Evolutionary conservation across 352 stramenopile species (phyloP).

Genomic region (Pythium phragmitis): DNA sequence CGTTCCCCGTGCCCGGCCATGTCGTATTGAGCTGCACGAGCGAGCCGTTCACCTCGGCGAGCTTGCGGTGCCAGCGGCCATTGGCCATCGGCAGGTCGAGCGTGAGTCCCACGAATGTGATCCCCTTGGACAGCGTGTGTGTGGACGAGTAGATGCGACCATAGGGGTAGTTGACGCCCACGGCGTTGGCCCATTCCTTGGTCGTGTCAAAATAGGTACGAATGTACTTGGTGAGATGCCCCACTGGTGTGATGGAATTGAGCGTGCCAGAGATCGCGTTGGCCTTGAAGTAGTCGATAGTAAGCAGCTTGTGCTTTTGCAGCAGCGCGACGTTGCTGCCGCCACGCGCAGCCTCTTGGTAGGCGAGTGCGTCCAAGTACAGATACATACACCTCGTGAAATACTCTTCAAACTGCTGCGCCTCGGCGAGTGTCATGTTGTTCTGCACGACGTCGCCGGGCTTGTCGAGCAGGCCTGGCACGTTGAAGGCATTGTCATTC

Average conservation of each 20-base stretch:
- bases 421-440: neutral
- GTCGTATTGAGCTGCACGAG: conserved; percentile 3
- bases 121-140: neutral
- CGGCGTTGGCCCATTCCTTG: too few relatives aligned
- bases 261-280: neutral
- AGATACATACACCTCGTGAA: conserved; percentile 4
- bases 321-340: neutral
- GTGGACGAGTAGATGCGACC: too few relatives aligned
- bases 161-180: too few relatives aligned
- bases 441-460: too few relatives aligned
- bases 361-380: neutral
- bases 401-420: neutral
- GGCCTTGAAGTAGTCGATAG: neutral
- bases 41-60: neutral
- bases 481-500: too few relatives aligned
- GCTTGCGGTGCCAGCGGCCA: conserved; percentile 7
- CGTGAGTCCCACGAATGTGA: neutral
- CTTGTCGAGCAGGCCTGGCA: too few relatives aligned
- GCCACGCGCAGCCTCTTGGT: neutral
- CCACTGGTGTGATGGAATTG: neutral
- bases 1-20: neutral
- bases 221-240: too few relatives aligned
- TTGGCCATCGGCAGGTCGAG: conserved; percentile 9
- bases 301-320: neutral
- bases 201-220: too few relatives aligned